Base-by-base conservation (phyloP, 2,329 filamentous ascomycete genomes). In the Epichloe aotearoae region DNA sequence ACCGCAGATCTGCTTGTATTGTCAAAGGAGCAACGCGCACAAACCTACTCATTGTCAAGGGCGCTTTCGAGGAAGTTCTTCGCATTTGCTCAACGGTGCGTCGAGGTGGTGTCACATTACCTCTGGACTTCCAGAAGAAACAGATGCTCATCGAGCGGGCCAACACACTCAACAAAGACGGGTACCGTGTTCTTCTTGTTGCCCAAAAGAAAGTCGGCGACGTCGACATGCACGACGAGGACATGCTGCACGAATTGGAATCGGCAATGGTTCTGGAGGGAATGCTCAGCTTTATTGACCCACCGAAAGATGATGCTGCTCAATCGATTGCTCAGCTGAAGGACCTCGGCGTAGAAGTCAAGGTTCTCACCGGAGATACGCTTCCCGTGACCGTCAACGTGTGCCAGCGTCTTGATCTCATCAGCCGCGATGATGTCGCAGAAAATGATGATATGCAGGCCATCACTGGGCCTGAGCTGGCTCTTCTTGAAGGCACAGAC, bases 31-130 rank as follows among this genome's bases (percentile, higher is more conserved):
- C 50, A 5, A 60, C 57, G 1, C 52, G 57, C 15, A 50, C 55
- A 8, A 56, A 60, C 23, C 56, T 64, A 50, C 55, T 63, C 20
- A 60, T 63, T 12, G 61, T 59, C 52, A 63, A 62, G 40, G 61
- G 61, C 30, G 61, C 58, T 3, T 62, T 63, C 8, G 61, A 63
- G 34, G 62, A 64, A 30, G 56, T 64, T 1, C 53, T 60, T 4
- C 45, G 51, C 10, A 52, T 60, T 6, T 62, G 60, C 54, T 50
- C 50, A 8, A 43, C 46, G 3, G 53, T 61, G 3, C 55, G 57
- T 5, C 52, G 55, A 10, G 52, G 48, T 7, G 52, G 52, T 12
- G 46, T 55, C 10, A 52, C 54, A 3, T 47, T 56, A 6, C 45
- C 54, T 1, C 52, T 62, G 14, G 58, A 58, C 39, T 47, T 46